These are phyloP conservation scores for Verbascum thapsus DNA, from an alignment of 257 asterid species.

Conservation along the genomic window DNA sequence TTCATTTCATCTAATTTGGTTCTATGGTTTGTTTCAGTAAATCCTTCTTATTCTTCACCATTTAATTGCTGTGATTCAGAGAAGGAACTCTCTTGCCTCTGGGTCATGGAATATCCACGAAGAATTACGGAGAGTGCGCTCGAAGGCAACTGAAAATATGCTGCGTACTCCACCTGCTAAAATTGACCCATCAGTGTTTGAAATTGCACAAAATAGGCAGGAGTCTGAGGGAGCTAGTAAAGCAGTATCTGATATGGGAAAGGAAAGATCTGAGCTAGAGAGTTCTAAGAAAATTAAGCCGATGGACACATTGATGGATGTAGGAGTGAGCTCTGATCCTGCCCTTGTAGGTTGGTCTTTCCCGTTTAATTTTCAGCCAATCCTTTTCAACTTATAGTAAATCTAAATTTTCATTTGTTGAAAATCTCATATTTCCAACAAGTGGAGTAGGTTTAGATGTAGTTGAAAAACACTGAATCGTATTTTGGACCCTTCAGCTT, in stretches of 20 bases:
- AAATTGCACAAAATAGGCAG: conserved; percentile 31
- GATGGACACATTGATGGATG: conserved; percentile 36
- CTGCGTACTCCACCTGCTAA: conserved; percentile 55
- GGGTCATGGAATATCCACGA: conserved; percentile 89
- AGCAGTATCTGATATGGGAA: conserved; percentile 32
- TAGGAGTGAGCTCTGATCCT: conserved; percentile 46
- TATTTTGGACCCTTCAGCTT: conserved; percentile 40
- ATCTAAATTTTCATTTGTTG: too few species aligned
- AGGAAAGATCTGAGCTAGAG: conserved; percentile 32
- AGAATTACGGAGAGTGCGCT: conserved; percentile 75
- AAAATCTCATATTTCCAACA: too few species aligned
- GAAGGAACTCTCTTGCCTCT: conserved; percentile 61
- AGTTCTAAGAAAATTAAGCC: conserved; percentile 28
- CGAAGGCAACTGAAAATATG: conserved; percentile 78
- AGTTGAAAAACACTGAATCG: conserved; percentile 19
- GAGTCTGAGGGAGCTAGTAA: conserved; percentile 39
- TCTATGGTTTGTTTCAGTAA: neutral
- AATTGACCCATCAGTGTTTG: conserved; percentile 46
- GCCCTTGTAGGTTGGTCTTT: conserved; percentile 46
- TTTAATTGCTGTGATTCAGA: conserved; percentile 44
- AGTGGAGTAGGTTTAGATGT: too few species aligned
- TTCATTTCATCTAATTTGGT: conserved; percentile 4
- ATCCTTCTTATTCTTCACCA: conserved; percentile 21
- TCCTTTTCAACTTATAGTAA: too few species aligned
- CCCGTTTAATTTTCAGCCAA: neutral